These are phyloP conservation scores for Pythium dissotocum DNA, from an alignment of 352 stramenopile genomes.

Conservation along the genomic window DNA sequence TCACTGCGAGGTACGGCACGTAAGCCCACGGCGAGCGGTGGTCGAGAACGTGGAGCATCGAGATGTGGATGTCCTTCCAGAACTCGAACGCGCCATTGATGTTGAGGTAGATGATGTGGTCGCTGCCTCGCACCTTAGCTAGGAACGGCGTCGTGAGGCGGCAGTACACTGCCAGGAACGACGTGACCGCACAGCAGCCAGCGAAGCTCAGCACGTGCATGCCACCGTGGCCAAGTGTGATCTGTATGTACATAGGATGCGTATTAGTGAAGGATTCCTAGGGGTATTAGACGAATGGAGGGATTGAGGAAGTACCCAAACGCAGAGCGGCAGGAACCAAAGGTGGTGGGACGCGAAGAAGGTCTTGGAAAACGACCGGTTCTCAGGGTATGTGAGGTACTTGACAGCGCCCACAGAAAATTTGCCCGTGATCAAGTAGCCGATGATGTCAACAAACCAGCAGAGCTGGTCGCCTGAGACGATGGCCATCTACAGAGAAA, in stretches of 20 bases:
- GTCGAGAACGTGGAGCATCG: conserved; percentile 73
- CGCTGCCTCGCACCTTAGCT: conserved; percentile 53
- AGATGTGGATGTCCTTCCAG: conserved; percentile 79
- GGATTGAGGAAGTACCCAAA: conserved; percentile 48
- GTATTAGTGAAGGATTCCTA: background rate
- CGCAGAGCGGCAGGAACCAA: conserved; percentile 81
- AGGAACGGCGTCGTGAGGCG: conserved; percentile 67
- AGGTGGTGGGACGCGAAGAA: conserved; percentile 85
- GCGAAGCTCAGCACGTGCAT: conserved; percentile 77
- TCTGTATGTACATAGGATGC: conserved; percentile 30
- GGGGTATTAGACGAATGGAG: background rate
- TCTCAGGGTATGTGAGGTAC: conserved; percentile 88
- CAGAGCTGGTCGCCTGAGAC: conserved; percentile 93
- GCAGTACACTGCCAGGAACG: conserved; percentile 60
- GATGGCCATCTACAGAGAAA: conserved; percentile 73
- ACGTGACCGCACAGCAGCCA: conserved; percentile 55
- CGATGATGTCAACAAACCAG: conserved; percentile 90
- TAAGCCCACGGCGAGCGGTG: conserved; percentile 67
- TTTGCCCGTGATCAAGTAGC: conserved; percentile 70
- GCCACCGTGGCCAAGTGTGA: conserved; percentile 63
- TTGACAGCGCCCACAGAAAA: conserved; percentile 90
- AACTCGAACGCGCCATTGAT: conserved; percentile 84
- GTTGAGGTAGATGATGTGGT: conserved; percentile 81
- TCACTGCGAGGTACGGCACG: conserved; percentile 64
- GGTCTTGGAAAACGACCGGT: conserved; percentile 76